A percentile compares a stretch with the other conserved stretches of the same genome.
These are phyloP conservation scores for Neurospora sp. DNA, from an alignment of 495 filamentous ascomycete species.

Conservation along the genomic window DNA sequence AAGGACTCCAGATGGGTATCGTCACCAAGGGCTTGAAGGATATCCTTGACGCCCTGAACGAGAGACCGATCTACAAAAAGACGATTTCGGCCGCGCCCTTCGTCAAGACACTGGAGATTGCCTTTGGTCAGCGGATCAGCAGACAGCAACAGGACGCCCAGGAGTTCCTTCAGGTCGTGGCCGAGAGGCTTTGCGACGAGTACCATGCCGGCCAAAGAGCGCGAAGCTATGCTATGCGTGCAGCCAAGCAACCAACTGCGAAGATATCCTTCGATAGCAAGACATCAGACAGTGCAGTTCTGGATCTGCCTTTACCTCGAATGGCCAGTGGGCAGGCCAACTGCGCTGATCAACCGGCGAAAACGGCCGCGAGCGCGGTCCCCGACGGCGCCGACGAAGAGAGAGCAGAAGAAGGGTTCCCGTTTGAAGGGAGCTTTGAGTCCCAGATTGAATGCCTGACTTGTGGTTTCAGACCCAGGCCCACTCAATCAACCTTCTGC, in stretches of 20 bases:
- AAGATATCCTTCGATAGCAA: background rate
- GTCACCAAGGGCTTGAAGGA: slow-evolving; percentile 87
- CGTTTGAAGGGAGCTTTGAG: slow-evolving; percentile 75
- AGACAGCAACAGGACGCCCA: slow-evolving; percentile 98
- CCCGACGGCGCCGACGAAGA: slow-evolving; percentile 21
- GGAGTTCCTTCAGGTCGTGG: slow-evolving; percentile 89
- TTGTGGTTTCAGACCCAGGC: slow-evolving; percentile 80
- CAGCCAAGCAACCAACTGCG: background rate
- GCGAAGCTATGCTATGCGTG: slow-evolving; percentile 32
- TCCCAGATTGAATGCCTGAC: slow-evolving; percentile 88
- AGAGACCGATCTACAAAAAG: slow-evolving; percentile 87
- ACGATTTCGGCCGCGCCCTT: slow-evolving; percentile 80
- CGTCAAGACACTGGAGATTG: slow-evolving; percentile 67
- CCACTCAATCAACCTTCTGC: slow-evolving; percentile 76
- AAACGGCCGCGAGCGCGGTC: slow-evolving; percentile 5
- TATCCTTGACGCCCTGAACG: slow-evolving; percentile 86
- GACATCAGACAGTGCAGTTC: background rate
- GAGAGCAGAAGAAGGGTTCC: slow-evolving; percentile 59
- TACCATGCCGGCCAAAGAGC: slow-evolving; percentile 76
- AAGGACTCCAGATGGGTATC: slow-evolving; percentile 65
- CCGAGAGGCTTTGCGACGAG: slow-evolving; percentile 85
- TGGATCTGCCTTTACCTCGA: background rate
- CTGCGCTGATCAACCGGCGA: background rate
- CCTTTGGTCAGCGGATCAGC: slow-evolving; percentile 82
- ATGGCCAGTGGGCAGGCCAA: background rate